Evolutionary conservation across 2,329 filamentous ascomycete species (phyloP).

Genomic region (Leptosphaerulina australis): DNA sequence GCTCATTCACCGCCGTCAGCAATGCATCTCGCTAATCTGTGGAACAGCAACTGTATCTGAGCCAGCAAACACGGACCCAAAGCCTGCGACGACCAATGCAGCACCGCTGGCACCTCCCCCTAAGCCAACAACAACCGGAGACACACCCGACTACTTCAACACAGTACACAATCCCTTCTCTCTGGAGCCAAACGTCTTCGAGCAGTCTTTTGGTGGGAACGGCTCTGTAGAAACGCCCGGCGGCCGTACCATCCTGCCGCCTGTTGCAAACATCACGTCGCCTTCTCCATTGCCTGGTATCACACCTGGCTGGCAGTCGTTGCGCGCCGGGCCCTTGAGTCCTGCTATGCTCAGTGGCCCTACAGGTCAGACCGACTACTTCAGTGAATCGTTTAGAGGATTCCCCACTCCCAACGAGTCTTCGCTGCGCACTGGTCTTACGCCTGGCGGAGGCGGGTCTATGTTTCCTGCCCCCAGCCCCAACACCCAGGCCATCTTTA

Average conservation of each 20-base stretch:
- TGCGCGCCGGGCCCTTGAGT: slow-evolving; percentile 90
- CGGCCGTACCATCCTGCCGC: slow-evolving; percentile 78
- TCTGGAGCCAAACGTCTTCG: slow-evolving; percentile 94
- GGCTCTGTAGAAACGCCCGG: slow-evolving; percentile 71
- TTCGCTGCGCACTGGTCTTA: slow-evolving; percentile 85
- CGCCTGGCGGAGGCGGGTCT: slow-evolving; percentile 91
- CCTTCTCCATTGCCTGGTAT: slow-evolving; percentile 78
- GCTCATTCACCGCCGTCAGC: slow-evolving; percentile 5
- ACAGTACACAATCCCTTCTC: slow-evolving; percentile 62
- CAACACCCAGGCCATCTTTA: slow-evolving; percentile 82
- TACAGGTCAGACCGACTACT: slow-evolving; percentile 76
- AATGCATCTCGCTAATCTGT: slow-evolving; percentile 25
- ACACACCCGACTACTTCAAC: slow-evolving; percentile 60
- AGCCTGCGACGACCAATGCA: slow-evolving; percentile 50
- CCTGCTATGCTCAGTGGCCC: slow-evolving; percentile 96
- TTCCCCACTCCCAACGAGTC: slow-evolving; percentile 98
- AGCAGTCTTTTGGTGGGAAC: slow-evolving; percentile 75
- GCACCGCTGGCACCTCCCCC: slow-evolving; percentile 61
- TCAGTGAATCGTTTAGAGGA: slow-evolving; percentile 80
- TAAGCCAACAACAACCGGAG: slow-evolving; percentile 51
- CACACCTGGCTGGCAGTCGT: slow-evolving; percentile 82
- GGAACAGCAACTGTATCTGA: slow-evolving; percentile 30
- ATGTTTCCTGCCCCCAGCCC: slow-evolving; percentile 96
- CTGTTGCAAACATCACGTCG: slow-evolving; percentile 88
- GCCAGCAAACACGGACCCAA: slow-evolving; percentile 31